Evolutionary conservation across 768 basidiomycete species (phyloP), one percentile per base, ranked within the genome.

Genomic region (Panaeolus papilionaceus): DNA sequence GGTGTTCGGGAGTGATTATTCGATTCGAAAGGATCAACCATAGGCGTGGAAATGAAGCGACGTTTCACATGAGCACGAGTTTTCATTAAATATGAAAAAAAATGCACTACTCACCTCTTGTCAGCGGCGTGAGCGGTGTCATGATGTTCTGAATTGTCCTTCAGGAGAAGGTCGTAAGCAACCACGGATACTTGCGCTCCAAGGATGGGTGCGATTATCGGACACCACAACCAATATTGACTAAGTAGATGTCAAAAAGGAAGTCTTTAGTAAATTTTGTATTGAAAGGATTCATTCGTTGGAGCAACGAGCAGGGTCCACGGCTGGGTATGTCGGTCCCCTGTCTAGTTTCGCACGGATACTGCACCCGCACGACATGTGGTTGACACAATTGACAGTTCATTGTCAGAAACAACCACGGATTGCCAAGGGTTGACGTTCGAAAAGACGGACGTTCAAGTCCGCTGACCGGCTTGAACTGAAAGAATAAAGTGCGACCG

Each of bases 191-290:
- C 72, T 68, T 87, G 84, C 54, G 83, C 88, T 49, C 91, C 91
- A 45, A 84, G 68, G 72, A 91, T 84, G 8, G 89, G 86, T 1
- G 81, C 89, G 37, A 89, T 73, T 16, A 90, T 75, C 6, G 88
- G 86, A 71, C 86, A 86, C 91, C 91, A 92, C 38, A 92, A 66
- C 91, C 90, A 92, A 72, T 92, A 92, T 69, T 92, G 89, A 70
- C 82, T 85, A 58, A 23, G 8, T 33, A 33, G 3, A 33, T 47
- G 45, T 16, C 4, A 37, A 70, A 75, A 66, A 76, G 47, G 64
- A 20, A 63, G 49, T 61, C 18, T 38, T 71, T 26, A 68, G 54
- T 33, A 28, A 26, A 28, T 4, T 6, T 16, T n/a, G 12, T 26
- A 28, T 26, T 51, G 23, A 4, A 8, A n/a, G 8, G 23, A 23